Conservation (phyloP, 2,329 filamentous ascomycete genomes). For the Apiospora rasikravindrae region DNA sequence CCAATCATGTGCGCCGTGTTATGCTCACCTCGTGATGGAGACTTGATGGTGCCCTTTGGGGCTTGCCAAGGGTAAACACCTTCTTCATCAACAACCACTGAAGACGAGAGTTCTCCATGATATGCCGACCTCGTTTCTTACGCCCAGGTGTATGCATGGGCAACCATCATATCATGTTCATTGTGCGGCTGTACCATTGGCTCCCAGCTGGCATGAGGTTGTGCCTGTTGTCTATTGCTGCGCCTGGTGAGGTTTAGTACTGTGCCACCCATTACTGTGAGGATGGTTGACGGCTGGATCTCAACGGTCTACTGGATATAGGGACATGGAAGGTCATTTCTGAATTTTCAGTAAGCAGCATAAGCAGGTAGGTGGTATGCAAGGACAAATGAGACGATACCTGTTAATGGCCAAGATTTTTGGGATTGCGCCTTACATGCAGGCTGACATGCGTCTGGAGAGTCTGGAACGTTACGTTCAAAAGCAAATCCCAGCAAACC, state of each 20-base stretch:
- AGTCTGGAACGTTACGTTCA: slow-evolving; percentile 5
- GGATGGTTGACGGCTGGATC: neutral
- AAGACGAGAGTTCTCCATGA: neutral
- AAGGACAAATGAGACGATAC: neutral
- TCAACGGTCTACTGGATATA: neutral
- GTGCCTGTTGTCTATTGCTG: neutral
- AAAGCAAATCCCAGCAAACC: neutral
- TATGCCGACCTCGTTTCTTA: neutral
- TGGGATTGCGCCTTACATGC: slow-evolving; percentile 5
- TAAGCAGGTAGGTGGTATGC: neutral
- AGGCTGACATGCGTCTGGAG: slow-evolving; percentile 6
- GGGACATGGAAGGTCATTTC: neutral
- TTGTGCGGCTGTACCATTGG: neutral
- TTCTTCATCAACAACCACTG: neutral
- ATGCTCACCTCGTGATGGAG: neutral
- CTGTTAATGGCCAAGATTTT: neutral
- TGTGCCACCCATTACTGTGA: neutral
- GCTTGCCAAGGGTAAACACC: neutral
- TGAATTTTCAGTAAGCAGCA: neutral
- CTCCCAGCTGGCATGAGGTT: neutral
- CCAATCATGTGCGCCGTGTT: neutral
- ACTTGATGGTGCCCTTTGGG: neutral
- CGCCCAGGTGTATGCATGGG: neutral
- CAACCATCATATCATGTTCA: neutral
- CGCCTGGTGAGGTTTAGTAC: neutral